These are phyloP conservation scores for Suhomyces taliae DNA, from an alignment of 1,139 yeast genomes.

Conservation along the genomic window DNA sequence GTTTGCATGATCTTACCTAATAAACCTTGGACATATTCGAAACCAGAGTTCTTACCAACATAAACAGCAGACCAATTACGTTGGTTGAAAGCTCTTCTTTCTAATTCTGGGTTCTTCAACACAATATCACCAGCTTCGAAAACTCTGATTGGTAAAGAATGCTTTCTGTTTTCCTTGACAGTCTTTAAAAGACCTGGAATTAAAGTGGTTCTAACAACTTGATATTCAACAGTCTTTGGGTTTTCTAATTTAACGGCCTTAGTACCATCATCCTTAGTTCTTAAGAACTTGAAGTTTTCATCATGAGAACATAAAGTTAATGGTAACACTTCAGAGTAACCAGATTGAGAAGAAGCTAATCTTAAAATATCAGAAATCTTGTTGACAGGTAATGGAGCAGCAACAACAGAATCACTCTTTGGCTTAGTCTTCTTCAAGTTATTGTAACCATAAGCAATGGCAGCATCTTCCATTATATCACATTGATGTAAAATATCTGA, in stretches of 20 bases:
- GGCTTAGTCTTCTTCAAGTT: conserved; percentile 83
- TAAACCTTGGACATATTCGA: conserved; percentile 91
- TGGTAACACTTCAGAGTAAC: conserved; percentile 96
- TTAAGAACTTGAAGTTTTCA: conserved; percentile 88
- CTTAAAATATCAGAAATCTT: conserved; percentile 89
- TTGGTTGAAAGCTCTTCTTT: conserved; percentile 89
- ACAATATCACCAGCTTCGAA: conserved; percentile 96
- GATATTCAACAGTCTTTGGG: conserved; percentile 96
- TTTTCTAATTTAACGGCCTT: conserved; percentile 88
- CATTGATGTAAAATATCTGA: conserved; percentile 96
- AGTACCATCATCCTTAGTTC: conserved; percentile 69
- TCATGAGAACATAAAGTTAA: conserved; percentile 94
- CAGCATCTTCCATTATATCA: conserved; percentile 98
- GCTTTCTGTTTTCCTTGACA: conserved; percentile 93
- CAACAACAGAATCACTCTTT: conserved; percentile 74
- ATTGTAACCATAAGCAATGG: conserved; percentile 93
- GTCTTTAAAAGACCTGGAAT: conserved; percentile 95
- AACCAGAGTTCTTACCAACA: conserved; percentile 94
- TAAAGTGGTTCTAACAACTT: conserved; percentile 93
- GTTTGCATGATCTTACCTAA: conserved; percentile 96
- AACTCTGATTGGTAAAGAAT: conserved; percentile 89
- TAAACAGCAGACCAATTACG: conserved; percentile 93
- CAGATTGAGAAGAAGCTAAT: conserved; percentile 88
- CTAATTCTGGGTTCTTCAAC: conserved; percentile 73
- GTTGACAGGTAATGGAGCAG: conserved; percentile 87